Percentiles rank a stretch among this genome's conserved stretches.
These are phyloP conservation scores for Secale cereale DNA, from an alignment of 176 grass and related monocot genomes.

Conservation along the genomic window DNA sequence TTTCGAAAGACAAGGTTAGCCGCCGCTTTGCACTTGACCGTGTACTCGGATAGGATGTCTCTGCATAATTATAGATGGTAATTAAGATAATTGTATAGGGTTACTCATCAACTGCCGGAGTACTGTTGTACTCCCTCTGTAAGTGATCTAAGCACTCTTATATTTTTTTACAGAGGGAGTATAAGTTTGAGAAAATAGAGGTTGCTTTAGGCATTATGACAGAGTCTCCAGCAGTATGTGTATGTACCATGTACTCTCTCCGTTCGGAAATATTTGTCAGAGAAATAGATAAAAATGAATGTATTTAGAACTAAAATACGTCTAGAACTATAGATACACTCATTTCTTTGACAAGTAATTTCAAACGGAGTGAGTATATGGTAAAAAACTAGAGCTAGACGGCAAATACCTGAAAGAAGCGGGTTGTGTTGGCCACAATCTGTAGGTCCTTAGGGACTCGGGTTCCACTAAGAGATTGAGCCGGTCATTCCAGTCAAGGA, in stretches of 20 bases:
- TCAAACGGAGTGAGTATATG: too few relatives aligned
- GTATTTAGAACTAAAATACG: too few relatives aligned
- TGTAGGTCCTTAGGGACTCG: neutral
- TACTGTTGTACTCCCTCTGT: too few relatives aligned
- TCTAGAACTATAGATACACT: too few relatives aligned
- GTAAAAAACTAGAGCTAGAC: neutral
- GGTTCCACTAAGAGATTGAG: neutral
- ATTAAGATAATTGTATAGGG: neutral
- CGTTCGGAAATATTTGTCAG: too few relatives aligned
- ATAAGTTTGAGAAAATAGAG: neutral
- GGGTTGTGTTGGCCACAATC: neutral
- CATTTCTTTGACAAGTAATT: too few relatives aligned
- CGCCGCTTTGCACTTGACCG: conserved; percentile 16
- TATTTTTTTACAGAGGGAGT: too few relatives aligned
- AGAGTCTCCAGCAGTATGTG: too few relatives aligned
- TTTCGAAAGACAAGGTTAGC: neutral
- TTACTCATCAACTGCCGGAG: neutral
- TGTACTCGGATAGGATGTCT: conserved; percentile 33
- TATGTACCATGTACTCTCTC: too few relatives aligned
- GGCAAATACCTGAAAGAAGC: neutral
- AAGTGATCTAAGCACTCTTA: too few relatives aligned
- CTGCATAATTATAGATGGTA: neutral
- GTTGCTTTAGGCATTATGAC: too few relatives aligned
- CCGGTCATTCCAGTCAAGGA: neutral
- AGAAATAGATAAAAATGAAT: too few relatives aligned